These are phyloP conservation scores for Esteya vermicola DNA, from an alignment of 2,329 filamentous ascomycete genomes.

Conservation along the genomic window DNA sequence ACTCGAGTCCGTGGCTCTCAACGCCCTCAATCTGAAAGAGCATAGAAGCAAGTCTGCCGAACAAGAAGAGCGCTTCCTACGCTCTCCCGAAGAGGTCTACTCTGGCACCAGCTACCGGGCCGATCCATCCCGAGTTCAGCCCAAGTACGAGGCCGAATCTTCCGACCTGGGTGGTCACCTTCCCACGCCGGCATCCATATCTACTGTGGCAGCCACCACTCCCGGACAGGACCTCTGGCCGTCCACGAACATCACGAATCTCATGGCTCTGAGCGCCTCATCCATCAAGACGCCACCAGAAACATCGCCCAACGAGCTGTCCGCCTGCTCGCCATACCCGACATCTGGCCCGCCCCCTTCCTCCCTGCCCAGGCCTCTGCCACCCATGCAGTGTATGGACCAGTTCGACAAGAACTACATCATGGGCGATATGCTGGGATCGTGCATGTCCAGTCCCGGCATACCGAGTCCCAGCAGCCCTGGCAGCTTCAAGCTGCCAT, in stretches of 20 bases:
- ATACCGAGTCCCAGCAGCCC: neutral
- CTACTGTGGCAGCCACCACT: too few species aligned
- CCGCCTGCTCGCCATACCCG: neutral
- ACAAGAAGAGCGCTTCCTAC: too few species aligned
- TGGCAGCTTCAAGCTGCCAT: neutral
- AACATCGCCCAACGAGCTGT: constrained; percentile 1
- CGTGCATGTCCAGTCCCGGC: neutral
- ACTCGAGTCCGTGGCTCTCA: constrained; percentile 18
- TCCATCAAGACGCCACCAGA: too few species aligned
- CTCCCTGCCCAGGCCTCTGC: constrained; percentile 10
- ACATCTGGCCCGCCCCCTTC: neutral
- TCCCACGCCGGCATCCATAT: constrained; percentile 1
- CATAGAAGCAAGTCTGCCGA: too few species aligned
- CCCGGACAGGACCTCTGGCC: too few species aligned
- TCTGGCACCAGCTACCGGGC: too few species aligned
- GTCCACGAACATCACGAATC: neutral
- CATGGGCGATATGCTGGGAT: too few species aligned
- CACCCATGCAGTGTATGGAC: constrained; percentile 18
- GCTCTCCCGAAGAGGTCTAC: too few species aligned
- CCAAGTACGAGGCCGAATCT: too few species aligned
- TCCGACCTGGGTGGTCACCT: neutral
- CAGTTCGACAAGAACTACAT: neutral
- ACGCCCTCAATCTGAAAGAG: constrained; percentile 9
- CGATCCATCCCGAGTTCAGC: too few species aligned
- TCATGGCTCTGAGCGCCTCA: too few species aligned